Evolutionary conservation across 225 moss, liverwort and hornwort genomes (phyloP).

Genomic region (Pseudoscleropodium purum): DNA sequence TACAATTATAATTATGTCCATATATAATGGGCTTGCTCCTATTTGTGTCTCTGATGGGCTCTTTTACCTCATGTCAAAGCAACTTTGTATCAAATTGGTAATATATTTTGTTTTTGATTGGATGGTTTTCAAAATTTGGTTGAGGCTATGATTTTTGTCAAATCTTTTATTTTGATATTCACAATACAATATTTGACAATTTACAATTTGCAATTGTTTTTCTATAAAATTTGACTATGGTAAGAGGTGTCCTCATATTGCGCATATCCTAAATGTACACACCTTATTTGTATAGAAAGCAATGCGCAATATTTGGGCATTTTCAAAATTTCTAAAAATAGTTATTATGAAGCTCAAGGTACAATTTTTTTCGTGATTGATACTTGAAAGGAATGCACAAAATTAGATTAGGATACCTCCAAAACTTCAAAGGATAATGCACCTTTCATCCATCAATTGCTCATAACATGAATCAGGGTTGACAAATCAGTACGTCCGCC

Average conservation of each 20-base stretch:
- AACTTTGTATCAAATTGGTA: background rate
- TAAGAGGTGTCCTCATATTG: background rate
- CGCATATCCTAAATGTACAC: fast-evolving
- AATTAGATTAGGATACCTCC: background rate
- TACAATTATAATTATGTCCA: too few species aligned
- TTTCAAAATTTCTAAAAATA: background rate
- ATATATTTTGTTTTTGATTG: background rate
- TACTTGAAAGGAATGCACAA: fast-evolving
- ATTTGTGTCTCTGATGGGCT: too few species aligned
- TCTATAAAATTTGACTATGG: background rate
- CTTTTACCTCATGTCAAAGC: too few species aligned
- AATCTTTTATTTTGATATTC: background rate
- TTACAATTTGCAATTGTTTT: background rate
- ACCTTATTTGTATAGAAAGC: fast-evolving
- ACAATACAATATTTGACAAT: fast-evolving
- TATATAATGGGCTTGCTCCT: too few species aligned
- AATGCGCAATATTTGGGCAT: background rate
- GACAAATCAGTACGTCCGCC: too few species aligned
- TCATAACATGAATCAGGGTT: too few species aligned
- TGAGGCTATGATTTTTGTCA: background rate
- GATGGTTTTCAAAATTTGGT: background rate
- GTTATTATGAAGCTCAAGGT: background rate
- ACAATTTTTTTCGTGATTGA: background rate
- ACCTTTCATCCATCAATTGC: too few species aligned
- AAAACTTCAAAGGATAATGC: background rate